Evolutionary conservation across 2,329 filamentous ascomycete genomes (phyloP).

Genomic region (Apiospora saccharicola): DNA sequence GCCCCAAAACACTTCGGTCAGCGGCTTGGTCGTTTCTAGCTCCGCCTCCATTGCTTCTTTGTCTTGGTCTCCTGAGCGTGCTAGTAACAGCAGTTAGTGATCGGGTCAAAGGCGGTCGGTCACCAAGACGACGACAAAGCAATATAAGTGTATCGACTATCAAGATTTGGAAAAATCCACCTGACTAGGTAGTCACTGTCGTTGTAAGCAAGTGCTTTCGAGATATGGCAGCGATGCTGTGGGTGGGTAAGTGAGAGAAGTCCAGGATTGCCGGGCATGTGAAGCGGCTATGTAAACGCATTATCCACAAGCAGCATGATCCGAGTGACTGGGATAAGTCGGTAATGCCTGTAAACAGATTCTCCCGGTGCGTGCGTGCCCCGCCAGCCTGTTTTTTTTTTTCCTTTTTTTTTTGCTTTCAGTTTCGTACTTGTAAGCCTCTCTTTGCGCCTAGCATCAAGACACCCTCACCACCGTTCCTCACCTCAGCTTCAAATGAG

Average conservation of each 20-base stretch:
- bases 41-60: not conserved
- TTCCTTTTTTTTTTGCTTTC: not conserved
- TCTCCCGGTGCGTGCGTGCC: conserved; percentile 7
- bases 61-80: not conserved
- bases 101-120: not conserved
- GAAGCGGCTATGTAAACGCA: conserved; percentile 19
- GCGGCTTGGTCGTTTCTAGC: conserved; percentile 6
- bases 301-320: conserved; percentile 14
- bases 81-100: not conserved
- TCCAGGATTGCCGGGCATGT: conserved; percentile 10
- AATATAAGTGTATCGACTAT: not conserved
- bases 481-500: conserved; percentile 16
- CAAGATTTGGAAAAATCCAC: conserved; percentile 1
- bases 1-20: not conserved
- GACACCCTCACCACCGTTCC: conserved; percentile 10
- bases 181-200: conserved; percentile 1
- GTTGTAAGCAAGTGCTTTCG: conserved; percentile 8
- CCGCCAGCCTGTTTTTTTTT: not conserved
- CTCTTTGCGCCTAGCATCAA: conserved; percentile 2
- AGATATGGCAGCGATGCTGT: conserved; percentile 13
- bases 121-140: not conserved
- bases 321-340: conserved; percentile 17
- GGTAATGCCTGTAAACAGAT: conserved; percentile 4
- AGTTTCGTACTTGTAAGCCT: conserved; percentile 22
- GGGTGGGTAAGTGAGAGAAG: not conserved